A percentile compares a stretch with the other conserved stretches of the same genome.
These are phyloP conservation scores for Serendipita sp. DNA, from an alignment of 768 basidiomycete species.

Conservation along the genomic window DNA sequence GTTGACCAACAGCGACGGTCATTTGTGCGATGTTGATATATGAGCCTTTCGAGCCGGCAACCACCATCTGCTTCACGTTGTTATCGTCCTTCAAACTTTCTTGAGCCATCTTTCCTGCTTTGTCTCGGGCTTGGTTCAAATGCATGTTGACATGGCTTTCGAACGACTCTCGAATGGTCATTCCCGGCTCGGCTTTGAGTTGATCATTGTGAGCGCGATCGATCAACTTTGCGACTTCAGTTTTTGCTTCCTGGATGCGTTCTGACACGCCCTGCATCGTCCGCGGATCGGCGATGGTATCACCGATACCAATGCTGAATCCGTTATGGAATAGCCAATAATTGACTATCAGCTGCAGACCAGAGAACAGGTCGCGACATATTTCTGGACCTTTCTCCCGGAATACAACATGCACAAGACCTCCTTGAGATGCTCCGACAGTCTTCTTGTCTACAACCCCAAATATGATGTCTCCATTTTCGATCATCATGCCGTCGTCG, in stretches of 20 bases:
- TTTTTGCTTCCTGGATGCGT: constrained; percentile 68
- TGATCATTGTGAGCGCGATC: constrained; percentile 71
- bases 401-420: constrained; percentile 91
- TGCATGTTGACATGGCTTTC: constrained; percentile 83
- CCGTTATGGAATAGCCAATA: constrained; percentile 99
- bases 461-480: constrained; percentile 90
- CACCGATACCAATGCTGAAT: constrained; percentile 97
- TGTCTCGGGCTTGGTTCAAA: constrained; percentile 89
- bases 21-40: constrained; percentile 99
- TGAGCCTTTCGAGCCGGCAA: constrained; percentile 95
- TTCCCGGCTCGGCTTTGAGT: constrained; percentile 82
- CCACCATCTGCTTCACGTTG: constrained; percentile 99
- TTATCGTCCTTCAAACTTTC: constrained; percentile 96
- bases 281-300: constrained; percentile 81
- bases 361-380: constrained; percentile 78
- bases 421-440: constrained; percentile 89
- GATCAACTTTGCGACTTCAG: constrained; percentile 61
- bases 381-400: constrained; percentile 93
- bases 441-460: constrained; percentile 98
- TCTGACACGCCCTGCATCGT: constrained; percentile 80
- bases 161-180: constrained; percentile 98
- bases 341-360: constrained; percentile 89
- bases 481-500: constrained; percentile 90
- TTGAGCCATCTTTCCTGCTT: constrained; percentile 91
- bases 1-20: constrained; percentile 98